Conservation (phyloP, 192 early-diverging fungal genomes). For the Haplosporangium gracile region DNA sequence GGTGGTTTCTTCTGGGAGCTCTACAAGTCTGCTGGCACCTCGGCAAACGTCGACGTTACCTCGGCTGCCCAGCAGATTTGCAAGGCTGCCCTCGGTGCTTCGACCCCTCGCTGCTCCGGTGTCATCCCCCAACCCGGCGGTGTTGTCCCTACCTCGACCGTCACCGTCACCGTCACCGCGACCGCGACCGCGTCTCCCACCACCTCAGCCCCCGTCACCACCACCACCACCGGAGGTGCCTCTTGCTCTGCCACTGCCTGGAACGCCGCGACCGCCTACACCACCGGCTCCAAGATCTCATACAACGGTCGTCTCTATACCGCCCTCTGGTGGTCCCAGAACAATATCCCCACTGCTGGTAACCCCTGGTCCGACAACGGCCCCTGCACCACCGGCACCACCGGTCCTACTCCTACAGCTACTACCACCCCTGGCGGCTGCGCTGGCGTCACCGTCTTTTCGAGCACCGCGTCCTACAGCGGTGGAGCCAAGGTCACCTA, state of each 20-base stretch:
- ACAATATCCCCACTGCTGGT: constrained; percentile 45
- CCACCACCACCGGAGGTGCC: constrained; percentile 16
- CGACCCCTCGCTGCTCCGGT: constrained; percentile 46
- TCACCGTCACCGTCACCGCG: constrained; percentile 42
- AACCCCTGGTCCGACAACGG: constrained; percentile 53
- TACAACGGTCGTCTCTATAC: constrained; percentile 62
- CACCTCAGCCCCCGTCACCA: constrained; percentile 5
- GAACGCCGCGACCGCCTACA: constrained; percentile 45
- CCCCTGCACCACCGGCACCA: constrained; percentile 5
- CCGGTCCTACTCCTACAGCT: constrained; percentile 24
- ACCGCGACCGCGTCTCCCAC: constrained; percentile 49
- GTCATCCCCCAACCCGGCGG: constrained; percentile 40
- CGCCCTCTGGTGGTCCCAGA: constrained; percentile 61
- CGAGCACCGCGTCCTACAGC: constrained; percentile 43
- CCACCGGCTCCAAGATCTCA: constrained; percentile 52
- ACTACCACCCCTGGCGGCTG: constrained; percentile 38
- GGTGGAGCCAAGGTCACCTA: constrained; percentile 55
- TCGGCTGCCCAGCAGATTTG: constrained; percentile 48
- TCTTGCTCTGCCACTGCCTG: constrained; percentile 56
- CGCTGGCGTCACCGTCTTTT: constrained; percentile 36
- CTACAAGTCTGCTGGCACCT: constrained; percentile 41
- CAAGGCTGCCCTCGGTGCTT: constrained; percentile 51
- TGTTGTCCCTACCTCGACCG: constrained; percentile 15
- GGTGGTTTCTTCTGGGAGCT: constrained; percentile 59
- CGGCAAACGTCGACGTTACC: constrained; percentile 42